Evolutionary conservation across 2,329 filamentous ascomycete species (phyloP), one percentile per base, ranked within the genome.

Genomic region (Paracoccidioides brasiliensis): DNA sequence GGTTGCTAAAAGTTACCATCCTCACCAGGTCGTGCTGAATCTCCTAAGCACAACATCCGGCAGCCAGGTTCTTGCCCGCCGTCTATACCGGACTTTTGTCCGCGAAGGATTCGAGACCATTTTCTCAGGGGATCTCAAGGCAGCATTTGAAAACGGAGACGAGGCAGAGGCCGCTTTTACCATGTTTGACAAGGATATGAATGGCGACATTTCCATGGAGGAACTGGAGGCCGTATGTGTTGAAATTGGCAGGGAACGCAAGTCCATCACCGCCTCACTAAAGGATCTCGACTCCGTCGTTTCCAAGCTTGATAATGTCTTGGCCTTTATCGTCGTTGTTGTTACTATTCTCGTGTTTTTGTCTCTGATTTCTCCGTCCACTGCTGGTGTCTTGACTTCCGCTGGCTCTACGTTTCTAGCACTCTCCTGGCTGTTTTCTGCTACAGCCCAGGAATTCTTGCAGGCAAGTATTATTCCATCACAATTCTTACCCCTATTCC

Each of bases 281-380:
- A 96, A 96, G 71, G 91, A 97, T 72, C 76, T 97, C 10, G 91
- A 97, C 70, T 94, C 88, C 0, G 91, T 97, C 14, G 90, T 96
- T 50, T 80, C 84, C 60, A 95, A 94, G 70, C 81, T 97, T 2
- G 89, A 95, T 69, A 80, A 86, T 62, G 87, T 96, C 8, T 88
- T 97, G 65, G 78, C 94, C 67, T 89, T 95, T 72, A 82, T 96
- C 65, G 89, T 95, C 42, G 63, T 84, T 55, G 74, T 95, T 63
- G 85, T 96, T 61, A 81, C 86, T 3, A 72, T 95, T 56, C 80
- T 97, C 53, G 86, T 97, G 54, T 89, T 97, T 67, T 79, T 96
- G 65, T 90, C 89, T 3, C 80, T 96, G 56, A 86, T 96, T 57
- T 96, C 90, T 0, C 85, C 87, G 1, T 95, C 89, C 0, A 89